These are phyloP conservation scores for Quillaja saponaria DNA, from an alignment of 306 rosid species.

Conservation along the genomic window DNA sequence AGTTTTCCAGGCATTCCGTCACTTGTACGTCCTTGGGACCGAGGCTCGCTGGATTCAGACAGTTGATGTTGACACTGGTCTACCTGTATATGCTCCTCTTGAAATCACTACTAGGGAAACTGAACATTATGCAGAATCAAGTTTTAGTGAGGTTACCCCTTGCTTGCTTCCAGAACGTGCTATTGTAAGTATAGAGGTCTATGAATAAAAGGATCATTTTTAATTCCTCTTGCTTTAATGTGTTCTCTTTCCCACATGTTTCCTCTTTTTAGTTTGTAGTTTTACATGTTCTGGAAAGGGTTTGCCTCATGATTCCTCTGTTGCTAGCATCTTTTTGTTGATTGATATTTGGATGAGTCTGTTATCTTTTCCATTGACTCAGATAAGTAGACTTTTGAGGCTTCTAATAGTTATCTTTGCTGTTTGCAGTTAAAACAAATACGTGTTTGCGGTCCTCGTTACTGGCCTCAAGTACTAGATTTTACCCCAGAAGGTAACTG, in stretches of 20 bases:
- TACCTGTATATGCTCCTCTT: conserved; percentile 93
- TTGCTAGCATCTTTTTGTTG: conserved; percentile 13
- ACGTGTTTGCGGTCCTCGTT: conserved; percentile 91
- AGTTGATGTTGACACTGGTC: conserved; percentile 92
- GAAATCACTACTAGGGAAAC: conserved; percentile 83
- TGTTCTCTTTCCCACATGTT: background rate
- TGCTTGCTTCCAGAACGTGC: conserved; percentile 94
- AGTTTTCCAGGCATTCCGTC: conserved; percentile 83
- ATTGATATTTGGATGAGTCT: conserved; percentile 29
- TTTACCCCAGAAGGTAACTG: conserved; percentile 73
- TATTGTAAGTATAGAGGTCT: conserved; percentile 59
- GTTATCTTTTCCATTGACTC: conserved; percentile 23
- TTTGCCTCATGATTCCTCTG: no score
- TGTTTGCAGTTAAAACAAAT: conserved; percentile 74
- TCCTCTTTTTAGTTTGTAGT: no score
- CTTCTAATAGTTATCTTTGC: conserved; percentile 32
- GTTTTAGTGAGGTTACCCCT: conserved; percentile 92
- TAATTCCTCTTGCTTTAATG: conserved; percentile 19
- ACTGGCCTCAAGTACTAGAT: conserved; percentile 88
- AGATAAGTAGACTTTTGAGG: conserved; percentile 20
- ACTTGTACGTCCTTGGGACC: conserved; percentile 87
- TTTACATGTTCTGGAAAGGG: no score
- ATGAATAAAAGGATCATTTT: conserved; percentile 17
- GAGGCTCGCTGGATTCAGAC: conserved; percentile 99
- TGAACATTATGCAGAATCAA: conserved; percentile 88